Conservation (phyloP, 2,329 filamentous ascomycete genomes). For the Hypomyces rosellus region DNA sequence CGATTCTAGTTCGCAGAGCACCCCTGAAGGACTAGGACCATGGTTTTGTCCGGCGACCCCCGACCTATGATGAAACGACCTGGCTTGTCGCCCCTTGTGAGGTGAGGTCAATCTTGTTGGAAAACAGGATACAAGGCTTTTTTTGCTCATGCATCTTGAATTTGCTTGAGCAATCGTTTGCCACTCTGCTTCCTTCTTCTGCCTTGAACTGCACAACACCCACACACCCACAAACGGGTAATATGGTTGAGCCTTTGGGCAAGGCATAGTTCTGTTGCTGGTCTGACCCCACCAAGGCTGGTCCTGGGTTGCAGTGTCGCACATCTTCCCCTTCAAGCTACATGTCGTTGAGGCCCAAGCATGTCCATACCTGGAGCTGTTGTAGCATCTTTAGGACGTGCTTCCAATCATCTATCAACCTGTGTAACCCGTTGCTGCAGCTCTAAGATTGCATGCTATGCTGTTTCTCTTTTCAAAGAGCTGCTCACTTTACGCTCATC, state of each 20-base stretch:
- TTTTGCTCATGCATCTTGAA: neutral
- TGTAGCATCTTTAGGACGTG: too few species aligned
- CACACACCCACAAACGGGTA: too few species aligned
- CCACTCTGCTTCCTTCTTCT: too few species aligned
- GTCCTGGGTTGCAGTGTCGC: constrained; percentile 9
- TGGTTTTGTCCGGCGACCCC: constrained; percentile 10
- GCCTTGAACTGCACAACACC: too few species aligned
- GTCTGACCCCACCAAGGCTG: constrained; percentile 8
- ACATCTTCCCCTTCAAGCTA: constrained; percentile 9
- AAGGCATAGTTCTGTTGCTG: constrained; percentile 5
- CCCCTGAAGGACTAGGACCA: constrained; percentile 7
- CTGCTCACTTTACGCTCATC: too few species aligned
- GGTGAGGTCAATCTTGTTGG: neutral
- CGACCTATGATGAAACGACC: constrained; percentile 11
- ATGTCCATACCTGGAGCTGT: too few species aligned
- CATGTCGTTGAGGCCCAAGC: too few species aligned
- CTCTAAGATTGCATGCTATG: too few species aligned
- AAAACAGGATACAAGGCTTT: neutral
- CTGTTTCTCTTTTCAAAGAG: too few species aligned
- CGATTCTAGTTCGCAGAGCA: constrained; percentile 7
- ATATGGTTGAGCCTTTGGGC: constrained; percentile 1
- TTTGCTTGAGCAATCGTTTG: too few species aligned
- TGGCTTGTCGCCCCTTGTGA: constrained; percentile 1
- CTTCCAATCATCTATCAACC: too few species aligned
- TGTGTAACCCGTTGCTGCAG: too few species aligned